Conservation (phyloP, 108 stramenopile genomes). For the Epithemia pelagica region DNA sequence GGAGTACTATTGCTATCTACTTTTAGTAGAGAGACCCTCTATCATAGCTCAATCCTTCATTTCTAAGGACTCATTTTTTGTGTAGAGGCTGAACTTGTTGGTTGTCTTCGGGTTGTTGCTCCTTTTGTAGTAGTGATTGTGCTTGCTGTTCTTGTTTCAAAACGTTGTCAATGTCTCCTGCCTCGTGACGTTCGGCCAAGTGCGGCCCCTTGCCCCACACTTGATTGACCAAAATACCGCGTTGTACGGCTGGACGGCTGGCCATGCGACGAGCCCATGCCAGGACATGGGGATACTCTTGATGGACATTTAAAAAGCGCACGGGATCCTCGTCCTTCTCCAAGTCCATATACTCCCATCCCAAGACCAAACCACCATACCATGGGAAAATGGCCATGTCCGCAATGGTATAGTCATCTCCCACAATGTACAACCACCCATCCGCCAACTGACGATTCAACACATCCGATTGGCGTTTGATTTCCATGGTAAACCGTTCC, state of each 20-base stretch:
- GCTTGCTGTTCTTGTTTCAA: too few relatives aligned
- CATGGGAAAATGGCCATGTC: constrained; percentile 82
- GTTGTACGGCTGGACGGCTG: constrained; percentile 35
- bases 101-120: too few relatives aligned
- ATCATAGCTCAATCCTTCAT: too few relatives aligned
- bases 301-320: constrained; percentile 38
- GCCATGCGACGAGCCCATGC: constrained; percentile 39
- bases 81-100: too few relatives aligned
- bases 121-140: too few relatives aligned
- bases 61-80: too few relatives aligned
- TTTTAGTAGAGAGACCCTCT: too few relatives aligned
- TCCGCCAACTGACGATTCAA: constrained; percentile 53
- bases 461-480: constrained; percentile 71
- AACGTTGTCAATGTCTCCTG: constrained; percentile 30
- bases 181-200: constrained; percentile 26
- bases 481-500: constrained; percentile 79
- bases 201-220: constrained; percentile 18
- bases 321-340: constrained; percentile 13
- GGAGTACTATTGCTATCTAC: too few relatives aligned
- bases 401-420: constrained; percentile 74
- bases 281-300: constrained; percentile 38
- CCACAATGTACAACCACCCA: constrained; percentile 45
- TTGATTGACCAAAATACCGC: constrained; percentile 40
- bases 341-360: constrained; percentile 17
- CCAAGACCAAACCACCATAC: constrained; percentile 40